phyloP scores from a whole-genome alignment of 768 basidiomycete genomes.

The Rhodotorula babjevae region DNA sequence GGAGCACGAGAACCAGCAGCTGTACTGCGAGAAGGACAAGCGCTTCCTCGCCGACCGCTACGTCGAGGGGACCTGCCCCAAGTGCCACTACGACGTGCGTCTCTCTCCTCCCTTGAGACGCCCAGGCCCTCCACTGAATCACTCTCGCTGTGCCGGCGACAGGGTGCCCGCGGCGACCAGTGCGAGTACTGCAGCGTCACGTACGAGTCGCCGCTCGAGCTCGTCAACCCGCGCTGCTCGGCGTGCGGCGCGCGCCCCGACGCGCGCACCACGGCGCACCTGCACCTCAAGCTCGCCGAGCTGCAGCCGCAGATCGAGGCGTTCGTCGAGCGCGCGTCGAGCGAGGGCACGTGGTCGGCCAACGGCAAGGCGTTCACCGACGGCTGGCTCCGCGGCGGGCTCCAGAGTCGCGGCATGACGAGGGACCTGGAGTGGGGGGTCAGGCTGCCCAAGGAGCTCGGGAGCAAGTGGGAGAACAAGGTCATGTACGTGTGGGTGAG shows the following conservation, averaged over 20 bases:
- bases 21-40: slow-evolving; percentile 70
- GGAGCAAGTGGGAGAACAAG: slow-evolving; percentile 81
- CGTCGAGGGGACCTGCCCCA: slow-evolving; percentile 95
- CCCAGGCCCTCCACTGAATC: not conserved
- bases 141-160: not conserved
- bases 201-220: slow-evolving; percentile 76
- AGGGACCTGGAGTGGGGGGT: slow-evolving; percentile 96
- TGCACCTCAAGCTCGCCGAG: slow-evolving; percentile 79
- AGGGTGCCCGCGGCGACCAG: slow-evolving; percentile 98
- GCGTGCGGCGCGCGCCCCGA: slow-evolving; percentile 74
- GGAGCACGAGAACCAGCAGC: slow-evolving; percentile 83
- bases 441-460: slow-evolving; percentile 76
- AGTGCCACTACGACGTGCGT: slow-evolving; percentile 76
- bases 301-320: slow-evolving; percentile 77
- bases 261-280: slow-evolving; percentile 74
- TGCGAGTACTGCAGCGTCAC: slow-evolving; percentile 91
- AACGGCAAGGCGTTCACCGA: slow-evolving; percentile 91
- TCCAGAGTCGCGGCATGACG: slow-evolving; percentile 85
- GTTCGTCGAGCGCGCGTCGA: slow-evolving; percentile 77
- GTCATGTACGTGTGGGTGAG: slow-evolving; percentile 96
- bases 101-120: not conserved
- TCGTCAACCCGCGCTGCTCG: slow-evolving; percentile 90
- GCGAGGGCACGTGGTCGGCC: slow-evolving; percentile 81
- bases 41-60: slow-evolving; percentile 92
- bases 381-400: slow-evolving; percentile 74